phyloP scores from a whole-genome alignment of 2,329 filamentous ascomycete species.

The Colletotrichum lindemuthianum region DNA sequence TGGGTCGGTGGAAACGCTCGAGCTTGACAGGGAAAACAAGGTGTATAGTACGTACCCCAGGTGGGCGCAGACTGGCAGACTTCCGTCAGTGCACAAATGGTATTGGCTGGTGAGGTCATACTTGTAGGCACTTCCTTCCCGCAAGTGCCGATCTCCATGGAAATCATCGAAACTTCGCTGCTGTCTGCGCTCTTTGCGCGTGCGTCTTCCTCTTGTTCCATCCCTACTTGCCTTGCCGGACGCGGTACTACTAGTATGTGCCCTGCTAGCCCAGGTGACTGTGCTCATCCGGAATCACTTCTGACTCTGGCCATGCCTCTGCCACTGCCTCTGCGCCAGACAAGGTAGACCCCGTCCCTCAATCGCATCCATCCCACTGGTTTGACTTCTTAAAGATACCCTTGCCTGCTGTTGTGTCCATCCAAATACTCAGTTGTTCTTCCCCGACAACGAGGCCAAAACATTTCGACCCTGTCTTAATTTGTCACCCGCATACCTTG shows the following conservation, averaged over 20 bases:
- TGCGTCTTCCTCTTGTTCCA: slow-evolving; percentile 5
- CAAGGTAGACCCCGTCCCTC: too few relatives aligned
- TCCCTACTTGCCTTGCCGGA: too few relatives aligned
- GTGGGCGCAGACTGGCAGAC: neutral
- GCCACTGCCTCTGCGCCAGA: neutral
- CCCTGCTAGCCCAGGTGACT: neutral
- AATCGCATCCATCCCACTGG: slow-evolving; percentile 14
- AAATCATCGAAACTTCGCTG: slow-evolving; percentile 24
- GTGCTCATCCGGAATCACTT: neutral
- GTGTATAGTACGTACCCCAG: slow-evolving; percentile 5
- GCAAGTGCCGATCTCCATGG: slow-evolving; percentile 37
- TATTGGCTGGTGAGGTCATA: slow-evolving; percentile 37
- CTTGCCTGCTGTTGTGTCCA: slow-evolving; percentile 16
- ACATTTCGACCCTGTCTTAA: slow-evolving; percentile 20
- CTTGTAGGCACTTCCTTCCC: slow-evolving; percentile 21
- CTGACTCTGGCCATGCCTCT: neutral
- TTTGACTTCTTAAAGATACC: slow-evolving; percentile 31
- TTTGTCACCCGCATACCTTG: slow-evolving; percentile 28
- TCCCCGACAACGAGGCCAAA: slow-evolving; percentile 29
- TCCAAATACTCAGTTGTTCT: slow-evolving; percentile 10
- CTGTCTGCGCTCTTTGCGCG: slow-evolving; percentile 1
- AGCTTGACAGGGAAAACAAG: slow-evolving; percentile 1
- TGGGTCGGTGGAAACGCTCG: slow-evolving; percentile 5
- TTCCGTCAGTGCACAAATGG: neutral
- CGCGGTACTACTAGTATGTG: neutral